A percentile compares a stretch with the other conserved stretches of the same genome.
These are phyloP conservation scores for Penicillium palitans DNA, from an alignment of 2,329 filamentous ascomycete genomes.

Conservation along the genomic window DNA sequence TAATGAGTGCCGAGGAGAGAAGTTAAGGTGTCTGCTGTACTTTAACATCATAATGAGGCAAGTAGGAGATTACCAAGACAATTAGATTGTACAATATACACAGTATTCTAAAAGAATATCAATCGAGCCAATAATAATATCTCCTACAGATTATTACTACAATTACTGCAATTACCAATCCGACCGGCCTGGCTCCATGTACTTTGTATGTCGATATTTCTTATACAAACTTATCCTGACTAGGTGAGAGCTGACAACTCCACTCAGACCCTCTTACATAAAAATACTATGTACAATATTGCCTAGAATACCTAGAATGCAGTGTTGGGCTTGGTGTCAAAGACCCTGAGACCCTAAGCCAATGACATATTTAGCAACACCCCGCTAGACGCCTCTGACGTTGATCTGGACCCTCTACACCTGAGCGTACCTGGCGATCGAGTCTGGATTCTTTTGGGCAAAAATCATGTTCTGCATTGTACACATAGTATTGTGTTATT, in stretches of 20 bases:
- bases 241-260: not conserved
- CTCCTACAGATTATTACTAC: not conserved
- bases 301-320: not conserved
- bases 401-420: constrained; percentile 6
- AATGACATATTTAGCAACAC: not conserved
- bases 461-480: not conserved
- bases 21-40: not conserved
- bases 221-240: not conserved
- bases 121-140: not conserved
- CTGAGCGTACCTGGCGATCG: constrained; percentile 21
- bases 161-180: not conserved
- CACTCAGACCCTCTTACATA: not conserved
- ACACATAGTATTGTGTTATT: not conserved
- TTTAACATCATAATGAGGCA: constrained; percentile 1
- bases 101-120: not conserved
- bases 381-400: constrained; percentile 23
- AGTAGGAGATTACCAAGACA: constrained; percentile 1
- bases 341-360: not conserved
- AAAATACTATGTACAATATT: not conserved
- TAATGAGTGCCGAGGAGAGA: not conserved
- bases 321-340: not conserved
- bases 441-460: constrained; percentile 16
- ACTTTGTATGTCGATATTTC: not conserved
- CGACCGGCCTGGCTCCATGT: not conserved
- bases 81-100: not conserved